Evolutionary conservation across 805 yeast species (phyloP).

Genomic region (Monosporozyma servazzii): DNA sequence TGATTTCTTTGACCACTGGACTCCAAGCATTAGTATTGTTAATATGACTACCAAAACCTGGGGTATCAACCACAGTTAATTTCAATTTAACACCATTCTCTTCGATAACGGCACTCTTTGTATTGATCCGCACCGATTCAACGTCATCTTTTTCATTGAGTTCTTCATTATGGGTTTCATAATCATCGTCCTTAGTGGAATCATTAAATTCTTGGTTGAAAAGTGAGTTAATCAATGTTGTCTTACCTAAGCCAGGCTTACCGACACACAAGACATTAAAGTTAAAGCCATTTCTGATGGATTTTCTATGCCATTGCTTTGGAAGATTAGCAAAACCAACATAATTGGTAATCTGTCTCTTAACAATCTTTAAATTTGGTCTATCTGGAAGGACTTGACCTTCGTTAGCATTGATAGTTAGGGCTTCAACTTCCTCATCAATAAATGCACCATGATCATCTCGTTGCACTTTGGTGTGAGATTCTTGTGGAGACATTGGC

Average conservation of each 20-base stretch:
- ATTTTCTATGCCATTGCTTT: slow-evolving; percentile 96
- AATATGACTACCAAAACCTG: slow-evolving; percentile 88
- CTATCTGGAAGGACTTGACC: slow-evolving; percentile 29
- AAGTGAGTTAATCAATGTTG: slow-evolving; percentile 84
- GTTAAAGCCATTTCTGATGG: slow-evolving; percentile 80
- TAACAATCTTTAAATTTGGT: slow-evolving; percentile 49
- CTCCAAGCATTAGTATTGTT: slow-evolving; percentile 76
- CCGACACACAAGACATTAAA: slow-evolving; percentile 87
- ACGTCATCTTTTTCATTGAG: slow-evolving; percentile 4
- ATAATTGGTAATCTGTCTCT: slow-evolving; percentile 79
- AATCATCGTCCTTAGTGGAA: slow-evolving; percentile 6
- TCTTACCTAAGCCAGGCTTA: slow-evolving; percentile 86
- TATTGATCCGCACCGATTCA: slow-evolving; percentile 44
- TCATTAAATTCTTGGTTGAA: slow-evolving; percentile 52
- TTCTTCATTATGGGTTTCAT: slow-evolving; percentile 5
- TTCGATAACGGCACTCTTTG: slow-evolving; percentile 64
- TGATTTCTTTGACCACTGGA: slow-evolving; percentile 85
- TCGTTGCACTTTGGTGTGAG: not conserved
- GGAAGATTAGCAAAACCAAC: slow-evolving; percentile 98
- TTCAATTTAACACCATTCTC: slow-evolving; percentile 88
- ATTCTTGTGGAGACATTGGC: not conserved
- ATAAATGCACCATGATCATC: not conserved
- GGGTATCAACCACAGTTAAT: slow-evolving; percentile 78
- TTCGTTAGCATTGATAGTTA: not conserved
- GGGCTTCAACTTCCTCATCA: not conserved